Base-by-base conservation (phyloP, 2,329 filamentous ascomycete genomes). In the Ophiocordyceps camponoti-floridani region DNA sequence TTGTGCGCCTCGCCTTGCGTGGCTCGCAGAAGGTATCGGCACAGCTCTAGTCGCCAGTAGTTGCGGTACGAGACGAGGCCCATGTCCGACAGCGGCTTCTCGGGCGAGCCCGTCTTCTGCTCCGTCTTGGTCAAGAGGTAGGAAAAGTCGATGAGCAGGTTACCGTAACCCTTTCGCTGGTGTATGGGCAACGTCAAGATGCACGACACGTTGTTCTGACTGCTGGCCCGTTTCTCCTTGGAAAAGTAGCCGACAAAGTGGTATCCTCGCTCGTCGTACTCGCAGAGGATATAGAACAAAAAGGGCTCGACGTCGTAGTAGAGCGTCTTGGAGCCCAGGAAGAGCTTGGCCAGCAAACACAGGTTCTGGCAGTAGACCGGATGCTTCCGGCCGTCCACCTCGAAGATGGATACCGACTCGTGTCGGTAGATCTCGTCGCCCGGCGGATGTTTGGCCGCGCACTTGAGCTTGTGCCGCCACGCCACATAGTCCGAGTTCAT, bases 221-320 rank as follows among this genome's bases (percentile, higher is more conserved):
- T 94, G 61, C 85, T 89, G 2, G 86, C 82, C 40, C 93, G 75
- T 64, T 98, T 98, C 64, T 98, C 91, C 60, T 98, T 98, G 43
- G 91, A 96, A 56, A 98, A 98, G 58, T 98, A 98, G n/a, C 91
- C 91, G 26, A 96, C 89, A 52, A 98, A 91, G 58, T 95, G 91
- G 57, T 91, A 95, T 16, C 89, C 89, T 16, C 82, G 75, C 46
- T 91, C 82, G 56, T 95, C 84, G 53, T 88, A 89, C 54, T 94
- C 91, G 51, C 87, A 94, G 66, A 96, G 84, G 53, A 95, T 88
- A 59, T 96, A 96, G 66, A 96, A 96, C 7, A 96, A 64, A 59
- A 96, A 96, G 0, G 89, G 91, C 52, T 96, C 89, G 2, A 96
- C 89, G 55, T 96, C 89, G 63, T 96, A 96, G 66, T 96, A 96